Evolutionary conservation across 2,329 filamentous ascomycete genomes (phyloP), one percentile per base, ranked within the genome.

Genomic region (Fusarium compactum): DNA sequence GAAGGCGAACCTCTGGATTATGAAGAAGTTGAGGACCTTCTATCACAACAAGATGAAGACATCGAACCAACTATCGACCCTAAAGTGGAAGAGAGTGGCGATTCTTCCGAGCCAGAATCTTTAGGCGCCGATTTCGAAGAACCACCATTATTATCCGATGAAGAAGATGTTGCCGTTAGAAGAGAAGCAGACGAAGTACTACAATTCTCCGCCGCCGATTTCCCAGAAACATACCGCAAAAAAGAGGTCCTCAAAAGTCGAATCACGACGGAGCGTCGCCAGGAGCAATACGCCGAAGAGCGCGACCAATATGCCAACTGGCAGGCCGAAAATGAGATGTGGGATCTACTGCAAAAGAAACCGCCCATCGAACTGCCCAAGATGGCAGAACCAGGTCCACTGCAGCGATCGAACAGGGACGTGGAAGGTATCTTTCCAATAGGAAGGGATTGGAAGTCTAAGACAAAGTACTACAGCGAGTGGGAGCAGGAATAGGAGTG

Each of bases 201-300:
- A 2, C 63, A 76, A 15, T 81, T 81, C 73, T 81, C 84, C 0
- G 81, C 80, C 3, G 75, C 80, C 7, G 80, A 81, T 53, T 78
- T 83, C 50, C 80, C 81, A 43, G 75, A 80, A 20, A 80, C 79
- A 8, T 65, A 73, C 8, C 76, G 76, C n/a, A 78, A 76, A n/a
- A 80, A 77, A 40, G 74, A 78, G 32, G 77, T 78, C 5, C 72
- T 86, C 14, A 72, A 75, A 44, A 75, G 75, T 20, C 80, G 82
- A 32, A 81, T 87, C 62, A 75, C 75, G 18, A 72, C 76, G 1
- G 84, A 86, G 65, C 76, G 80, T 41, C 73, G 75, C 14, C 81
- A 84, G 45, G 85, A 87, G 65, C 77, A 73, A 15, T 78, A 82
- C 40, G 84, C 85, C 0, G 83, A 85, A 27, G 71, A 76, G 6